A percentile compares a stretch with the other conserved stretches of the same genome.
These are phyloP conservation scores for Rosa hybrid DNA, from an alignment of 331 rosid species.

Conservation along the genomic window DNA sequence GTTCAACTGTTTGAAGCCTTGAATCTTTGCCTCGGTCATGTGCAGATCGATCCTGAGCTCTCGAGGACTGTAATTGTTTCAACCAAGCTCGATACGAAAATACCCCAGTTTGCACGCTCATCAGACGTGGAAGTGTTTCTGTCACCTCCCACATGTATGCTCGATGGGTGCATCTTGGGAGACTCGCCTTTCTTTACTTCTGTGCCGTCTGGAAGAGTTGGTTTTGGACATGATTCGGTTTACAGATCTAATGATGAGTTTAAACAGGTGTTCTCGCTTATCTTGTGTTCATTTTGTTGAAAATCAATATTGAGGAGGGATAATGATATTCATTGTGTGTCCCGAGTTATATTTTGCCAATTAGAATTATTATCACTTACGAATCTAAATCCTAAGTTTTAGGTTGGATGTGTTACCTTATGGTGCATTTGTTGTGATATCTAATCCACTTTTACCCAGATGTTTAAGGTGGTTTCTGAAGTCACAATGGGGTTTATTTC, in stretches of 20 bases:
- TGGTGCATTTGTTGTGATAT: neutral
- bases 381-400: neutral
- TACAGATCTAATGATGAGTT: slow-evolving; percentile 81
- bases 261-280: slow-evolving; percentile 62
- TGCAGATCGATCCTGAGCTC: slow-evolving; percentile 88
- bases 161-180: slow-evolving; percentile 83
- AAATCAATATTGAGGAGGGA: slow-evolving; percentile 11
- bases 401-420: neutral
- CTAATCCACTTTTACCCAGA: neutral
- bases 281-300: neutral
- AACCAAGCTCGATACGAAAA: slow-evolving; percentile 94
- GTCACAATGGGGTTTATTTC: neutral
- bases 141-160: slow-evolving; percentile 79
- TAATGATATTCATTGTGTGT: neutral
- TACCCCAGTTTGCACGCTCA: slow-evolving; percentile 89
- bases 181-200: slow-evolving; percentile 96
- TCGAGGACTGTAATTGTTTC: slow-evolving; percentile 91
- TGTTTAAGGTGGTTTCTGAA: neutral
- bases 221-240: slow-evolving; percentile 62
- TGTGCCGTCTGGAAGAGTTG: slow-evolving; percentile 97
- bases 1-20: neutral
- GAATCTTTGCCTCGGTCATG: neutral
- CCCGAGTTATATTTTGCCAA: neutral
- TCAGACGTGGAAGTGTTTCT: slow-evolving; percentile 96
- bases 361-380: neutral